Evolutionary conservation across 2,329 filamentous ascomycete species (phyloP), one percentile per base, ranked within the genome.

Genomic region (Scopulariopsis brevicaulis): DNA sequence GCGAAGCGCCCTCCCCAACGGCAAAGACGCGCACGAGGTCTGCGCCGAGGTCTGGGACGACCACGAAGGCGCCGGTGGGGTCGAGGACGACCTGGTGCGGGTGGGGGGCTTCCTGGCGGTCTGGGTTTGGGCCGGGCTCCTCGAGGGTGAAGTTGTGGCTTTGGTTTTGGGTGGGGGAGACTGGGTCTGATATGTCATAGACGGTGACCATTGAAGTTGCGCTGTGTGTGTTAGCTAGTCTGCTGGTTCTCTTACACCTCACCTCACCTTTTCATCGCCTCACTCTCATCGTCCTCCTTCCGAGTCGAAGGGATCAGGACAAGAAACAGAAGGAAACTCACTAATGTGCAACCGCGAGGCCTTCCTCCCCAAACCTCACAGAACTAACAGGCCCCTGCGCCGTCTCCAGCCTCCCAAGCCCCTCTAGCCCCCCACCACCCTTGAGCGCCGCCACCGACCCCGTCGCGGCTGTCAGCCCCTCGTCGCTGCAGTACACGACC

Each of bases 1-100:
- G 68, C 35, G 77, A 73, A 7, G 70, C 74, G 62, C 81, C 70
- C 10, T 55, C 55, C 55, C 58, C 58, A 64, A 86, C 74, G 58
- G 71, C 65, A 67, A 81, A 89, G 59, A 73, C 70, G 61, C 80
- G 82, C 54, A 89, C 68, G 7, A 82, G 64, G 63, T 89, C 86
- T 59, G 79, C 76, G 48, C 86, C 83, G 5, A 91, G 75, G 63
- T 89, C 86, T 1, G 85, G 84, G 10, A 83, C 77, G 10, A 88
- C 65, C 32, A 88, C 64, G 67, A 80, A 89, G n/a, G 74, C 65
- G 6, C 78, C 80, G 2, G 81, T 85, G 7, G 85, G 86, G 66
- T 89, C 86, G 37, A 85, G 66, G 56, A 86, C 67, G n/a, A 80
- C 77, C 65, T 86, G 72, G 68, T 89, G 85, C 20, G 84, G 84